Evolutionary conservation across 2,329 filamentous ascomycete species (phyloP).

Genomic region (Volutella citrinella): DNA sequence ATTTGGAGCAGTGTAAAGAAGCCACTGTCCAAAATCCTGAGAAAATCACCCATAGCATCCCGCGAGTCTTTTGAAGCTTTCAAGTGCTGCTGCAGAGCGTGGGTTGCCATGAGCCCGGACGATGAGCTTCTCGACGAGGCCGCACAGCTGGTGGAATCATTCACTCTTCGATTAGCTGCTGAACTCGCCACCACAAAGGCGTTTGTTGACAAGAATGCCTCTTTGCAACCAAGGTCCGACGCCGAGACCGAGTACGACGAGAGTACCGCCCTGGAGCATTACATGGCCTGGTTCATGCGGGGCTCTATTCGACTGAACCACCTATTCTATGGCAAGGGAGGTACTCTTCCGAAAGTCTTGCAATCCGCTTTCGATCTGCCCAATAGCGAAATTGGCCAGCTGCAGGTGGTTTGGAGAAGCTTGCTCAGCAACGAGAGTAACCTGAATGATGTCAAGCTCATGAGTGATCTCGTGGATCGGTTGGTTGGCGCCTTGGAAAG

Average conservation of each 20-base stretch:
- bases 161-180: constrained; percentile 30
- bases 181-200: constrained; percentile 25
- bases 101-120: constrained; percentile 38
- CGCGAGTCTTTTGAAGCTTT: constrained; percentile 40
- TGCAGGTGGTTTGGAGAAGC: constrained; percentile 26
- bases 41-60: constrained; percentile 29
- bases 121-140: constrained; percentile 26
- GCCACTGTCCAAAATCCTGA: constrained; percentile 31
- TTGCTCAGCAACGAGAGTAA: constrained; percentile 38
- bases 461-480: constrained; percentile 30
- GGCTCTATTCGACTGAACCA: constrained; percentile 31
- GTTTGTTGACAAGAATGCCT: constrained; percentile 20
- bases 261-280: constrained; percentile 27
- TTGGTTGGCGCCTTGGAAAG: constrained; percentile 27
- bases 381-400: constrained; percentile 10
- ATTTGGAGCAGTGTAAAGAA: constrained; percentile 33
- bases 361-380: constrained; percentile 20
- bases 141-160: constrained; percentile 30
- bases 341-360: constrained; percentile 22
- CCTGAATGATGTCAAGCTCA: constrained; percentile 31
- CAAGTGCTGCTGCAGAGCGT: constrained; percentile 36
- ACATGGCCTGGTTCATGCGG: constrained; percentile 32
- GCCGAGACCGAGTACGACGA: constrained; percentile 22
- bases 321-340: constrained; percentile 24
- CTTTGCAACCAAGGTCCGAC: constrained; percentile 11